These are phyloP conservation scores for Phytophthora cactorum DNA, from an alignment of 352 stramenopile genomes.

Conservation along the genomic window DNA sequence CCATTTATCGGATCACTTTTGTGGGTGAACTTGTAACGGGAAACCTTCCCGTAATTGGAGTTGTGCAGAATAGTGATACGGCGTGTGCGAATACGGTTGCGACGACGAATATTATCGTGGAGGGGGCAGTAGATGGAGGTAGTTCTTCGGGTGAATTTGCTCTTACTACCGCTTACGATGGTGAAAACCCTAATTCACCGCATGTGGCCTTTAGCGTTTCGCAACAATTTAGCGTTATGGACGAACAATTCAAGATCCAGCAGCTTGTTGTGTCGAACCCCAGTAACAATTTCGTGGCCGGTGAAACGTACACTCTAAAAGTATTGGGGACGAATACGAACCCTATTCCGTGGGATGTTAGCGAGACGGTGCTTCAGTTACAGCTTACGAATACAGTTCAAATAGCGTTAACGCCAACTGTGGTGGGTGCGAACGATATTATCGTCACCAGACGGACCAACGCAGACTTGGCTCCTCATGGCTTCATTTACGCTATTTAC, in stretches of 20 bases:
- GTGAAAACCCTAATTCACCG: slow-evolving; percentile 43
- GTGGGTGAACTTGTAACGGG: slow-evolving; percentile 61
- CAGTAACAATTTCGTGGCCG: slow-evolving; percentile 38
- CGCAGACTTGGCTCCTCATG: slow-evolving; percentile 46
- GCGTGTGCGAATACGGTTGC: slow-evolving; percentile 12
- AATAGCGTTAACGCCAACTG: slow-evolving; percentile 26
- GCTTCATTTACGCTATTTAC: slow-evolving; percentile 81
- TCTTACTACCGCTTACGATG: slow-evolving; percentile 54
- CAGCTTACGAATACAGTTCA: slow-evolving; percentile 25
- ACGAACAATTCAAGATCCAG: slow-evolving; percentile 76
- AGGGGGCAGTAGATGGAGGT: slow-evolving; percentile 34
- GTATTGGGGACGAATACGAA: slow-evolving; percentile 38
- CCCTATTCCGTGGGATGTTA: slow-evolving; percentile 65
- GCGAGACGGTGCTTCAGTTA: slow-evolving; percentile 43
- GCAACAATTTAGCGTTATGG: slow-evolving; percentile 72
- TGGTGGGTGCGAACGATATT: slow-evolving; percentile 41
- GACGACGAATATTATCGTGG: slow-evolving; percentile 28
- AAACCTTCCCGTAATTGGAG: slow-evolving; percentile 44
- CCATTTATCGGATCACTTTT: slow-evolving; percentile 75
- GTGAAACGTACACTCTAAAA: slow-evolving; percentile 51
- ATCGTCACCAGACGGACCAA: slow-evolving; percentile 61
- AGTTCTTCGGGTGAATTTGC: slow-evolving; percentile 44
- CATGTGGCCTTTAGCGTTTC: slow-evolving; percentile 66
- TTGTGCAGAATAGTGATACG: slow-evolving; percentile 11
- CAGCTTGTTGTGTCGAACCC: slow-evolving; percentile 63